Conservation (phyloP, 1,284 basidiomycete species). For the Pseudozyma tsukubaensis region DNA sequence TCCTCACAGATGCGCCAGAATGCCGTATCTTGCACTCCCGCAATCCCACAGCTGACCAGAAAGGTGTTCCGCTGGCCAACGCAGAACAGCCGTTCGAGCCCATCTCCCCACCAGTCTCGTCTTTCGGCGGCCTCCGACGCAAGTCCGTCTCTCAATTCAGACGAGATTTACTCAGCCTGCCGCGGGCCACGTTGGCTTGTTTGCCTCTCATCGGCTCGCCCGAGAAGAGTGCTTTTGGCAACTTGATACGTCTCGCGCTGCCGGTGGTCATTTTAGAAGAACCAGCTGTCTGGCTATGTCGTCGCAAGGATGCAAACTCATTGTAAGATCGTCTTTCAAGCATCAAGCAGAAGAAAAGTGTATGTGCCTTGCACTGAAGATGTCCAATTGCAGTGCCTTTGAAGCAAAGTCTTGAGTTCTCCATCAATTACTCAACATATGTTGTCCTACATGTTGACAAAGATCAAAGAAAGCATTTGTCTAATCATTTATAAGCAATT, state of each 20-base stretch:
- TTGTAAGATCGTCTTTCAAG: too few relatives aligned
- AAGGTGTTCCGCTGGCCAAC: background rate
- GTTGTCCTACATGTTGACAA: too few relatives aligned
- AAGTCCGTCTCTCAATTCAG: constrained; percentile 20
- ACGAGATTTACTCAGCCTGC: constrained; percentile 11
- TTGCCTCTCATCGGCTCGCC: background rate
- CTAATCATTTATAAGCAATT: too few relatives aligned
- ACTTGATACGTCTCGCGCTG: constrained; percentile 11
- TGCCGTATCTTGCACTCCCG: constrained; percentile 23
- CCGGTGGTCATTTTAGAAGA: constrained; percentile 30
- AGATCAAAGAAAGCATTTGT: too few relatives aligned
- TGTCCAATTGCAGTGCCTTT: too few relatives aligned
- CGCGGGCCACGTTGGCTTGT: background rate
- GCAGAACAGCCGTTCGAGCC: constrained; percentile 37
- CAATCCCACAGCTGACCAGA: background rate
- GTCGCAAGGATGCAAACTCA: constrained; percentile 9
- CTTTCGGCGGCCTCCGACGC: constrained; percentile 25
- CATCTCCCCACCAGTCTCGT: constrained; percentile 14
- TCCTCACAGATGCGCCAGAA: constrained; percentile 36
- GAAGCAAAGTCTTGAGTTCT: too few relatives aligned
- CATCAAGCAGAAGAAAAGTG: too few relatives aligned
- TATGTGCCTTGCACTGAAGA: too few relatives aligned
- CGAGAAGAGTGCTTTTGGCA: background rate
- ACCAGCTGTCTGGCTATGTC: constrained; percentile 38
- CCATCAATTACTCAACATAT: too few relatives aligned